Percentiles rank a stretch among this genome's conserved stretches.
These are phyloP conservation scores for Parastagonospora avenae DNA, from an alignment of 2,329 filamentous ascomycete genomes.

Conservation along the genomic window DNA sequence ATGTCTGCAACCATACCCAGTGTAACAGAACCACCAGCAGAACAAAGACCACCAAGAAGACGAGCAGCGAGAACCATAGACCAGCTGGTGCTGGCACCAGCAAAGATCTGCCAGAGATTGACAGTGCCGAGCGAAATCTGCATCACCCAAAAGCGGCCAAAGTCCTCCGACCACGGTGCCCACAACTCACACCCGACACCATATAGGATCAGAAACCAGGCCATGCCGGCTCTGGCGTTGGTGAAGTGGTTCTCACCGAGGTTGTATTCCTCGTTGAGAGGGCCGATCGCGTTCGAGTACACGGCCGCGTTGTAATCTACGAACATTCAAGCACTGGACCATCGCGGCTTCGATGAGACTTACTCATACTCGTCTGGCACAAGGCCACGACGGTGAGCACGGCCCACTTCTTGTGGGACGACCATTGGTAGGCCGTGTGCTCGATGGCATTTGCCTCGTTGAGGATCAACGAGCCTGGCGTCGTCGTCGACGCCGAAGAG, in stretches of 20 bases:
- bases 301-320: constrained; percentile 59
- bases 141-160: constrained; percentile 75
- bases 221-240: constrained; percentile 62
- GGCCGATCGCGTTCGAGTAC: constrained; percentile 58
- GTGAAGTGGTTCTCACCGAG: constrained; percentile 38
- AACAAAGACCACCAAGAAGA: constrained; percentile 45
- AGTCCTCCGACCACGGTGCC: constrained; percentile 79
- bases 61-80: constrained; percentile 68
- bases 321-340: constrained; percentile 46
- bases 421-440: constrained; percentile 52
- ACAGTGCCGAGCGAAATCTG: constrained; percentile 74
- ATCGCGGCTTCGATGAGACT: constrained; percentile 41
- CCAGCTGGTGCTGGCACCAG: constrained; percentile 67
- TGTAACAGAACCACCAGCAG: constrained; percentile 68
- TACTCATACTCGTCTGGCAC: constrained; percentile 58
- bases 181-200: constrained; percentile 85
- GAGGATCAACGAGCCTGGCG: constrained; percentile 9
- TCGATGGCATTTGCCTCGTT: constrained; percentile 22
- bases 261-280: constrained; percentile 64
- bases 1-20: constrained; percentile 68
- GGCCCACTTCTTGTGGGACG: constrained; percentile 58
- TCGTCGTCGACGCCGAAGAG: neutral
- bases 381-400: constrained; percentile 59
- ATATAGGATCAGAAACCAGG: constrained; percentile 78
- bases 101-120: constrained; percentile 68